These are phyloP conservation scores for Botrytis aclada DNA, from an alignment of 2,329 filamentous ascomycete species.

Conservation along the genomic window DNA sequence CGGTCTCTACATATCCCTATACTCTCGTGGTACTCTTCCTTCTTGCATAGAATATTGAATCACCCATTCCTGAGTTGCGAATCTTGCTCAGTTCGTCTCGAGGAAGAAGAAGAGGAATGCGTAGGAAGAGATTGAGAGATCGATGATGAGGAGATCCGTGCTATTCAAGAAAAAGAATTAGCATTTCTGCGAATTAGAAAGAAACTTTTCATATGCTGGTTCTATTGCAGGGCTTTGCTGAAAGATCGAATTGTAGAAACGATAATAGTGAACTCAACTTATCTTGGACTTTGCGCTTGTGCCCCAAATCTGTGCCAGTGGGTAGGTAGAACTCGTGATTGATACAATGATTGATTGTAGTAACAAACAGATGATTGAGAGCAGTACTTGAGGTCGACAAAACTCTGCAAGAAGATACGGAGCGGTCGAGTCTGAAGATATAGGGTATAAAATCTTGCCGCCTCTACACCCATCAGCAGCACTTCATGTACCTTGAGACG, in stretches of 20 bases:
- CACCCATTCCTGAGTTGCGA: background rate
- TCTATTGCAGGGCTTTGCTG: background rate
- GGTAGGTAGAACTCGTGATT: background rate
- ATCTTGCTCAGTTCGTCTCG: background rate
- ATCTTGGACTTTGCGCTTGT: background rate
- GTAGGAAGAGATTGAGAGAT: background rate
- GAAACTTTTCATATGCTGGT: fast-evolving
- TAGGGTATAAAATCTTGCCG: background rate
- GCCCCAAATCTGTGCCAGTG: background rate
- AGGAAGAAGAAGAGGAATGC: background rate
- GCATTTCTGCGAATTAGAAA: background rate
- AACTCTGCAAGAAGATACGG: too few species aligned
- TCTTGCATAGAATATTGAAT: background rate
- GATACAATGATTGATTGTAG: background rate
- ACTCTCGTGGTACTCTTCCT: background rate
- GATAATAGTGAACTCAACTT: background rate
- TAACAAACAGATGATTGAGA: background rate
- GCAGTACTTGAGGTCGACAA: background rate
- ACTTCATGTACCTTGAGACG: background rate
- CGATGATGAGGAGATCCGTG: background rate
- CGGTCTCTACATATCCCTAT: background rate
- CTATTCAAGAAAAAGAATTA: background rate
- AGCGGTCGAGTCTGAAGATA: background rate
- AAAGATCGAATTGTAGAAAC: too few species aligned
- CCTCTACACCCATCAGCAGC: background rate